Evolutionary conservation across 2,329 filamentous ascomycete species (phyloP), one percentile per base, ranked within the genome.

Genomic region (Talaromyces sp.): DNA sequence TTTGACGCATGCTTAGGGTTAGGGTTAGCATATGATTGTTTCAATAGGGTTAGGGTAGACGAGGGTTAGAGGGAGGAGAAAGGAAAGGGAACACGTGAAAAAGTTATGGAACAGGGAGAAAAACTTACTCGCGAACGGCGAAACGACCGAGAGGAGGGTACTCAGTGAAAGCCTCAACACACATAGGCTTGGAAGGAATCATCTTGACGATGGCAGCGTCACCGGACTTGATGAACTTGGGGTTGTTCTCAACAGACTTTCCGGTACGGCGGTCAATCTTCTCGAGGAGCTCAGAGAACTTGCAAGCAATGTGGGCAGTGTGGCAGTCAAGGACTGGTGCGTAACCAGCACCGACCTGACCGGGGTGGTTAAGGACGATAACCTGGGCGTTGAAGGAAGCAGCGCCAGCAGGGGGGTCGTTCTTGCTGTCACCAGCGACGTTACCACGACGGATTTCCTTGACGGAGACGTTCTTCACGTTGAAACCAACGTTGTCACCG

Each of bases 401-500:
- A 75, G 85, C 86, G 75, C 84, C 94, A 77, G 81, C 78, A 67
- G 94, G 91, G 73, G 94, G 94, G 84, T 99, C 94, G 85, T 96
- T 95, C 92, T 99, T 99, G 87, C 90, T 93, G 91, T 99, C 94
- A 91, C 91, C 91, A 75, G 89, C 89, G 73, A 99, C 94, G 88
- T 99, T 97, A 77, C 94, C 94, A 96, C 94, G 94, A 82, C 94
- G 94, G 77, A 99, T 96, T 80, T 99, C 94, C 92, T 99, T 99
- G 84, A 99, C 94, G 81, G 94, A 97, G 75, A 99, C 94, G 94
- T 99, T 99, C 92, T 99, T 99, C 84, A 99, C 93, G 90, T 99
- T 99, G 92, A 99, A 99, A 74, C 94, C 94, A 80, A 99, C 94
- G 86, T 99, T 99, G 90, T 99, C 94, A 88, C 94, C 94, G 76